Evolutionary conservation across 2,329 filamentous ascomycete species (phyloP), one percentile per base, ranked within the genome.

Genomic region (Exophiala oligosperma): DNA sequence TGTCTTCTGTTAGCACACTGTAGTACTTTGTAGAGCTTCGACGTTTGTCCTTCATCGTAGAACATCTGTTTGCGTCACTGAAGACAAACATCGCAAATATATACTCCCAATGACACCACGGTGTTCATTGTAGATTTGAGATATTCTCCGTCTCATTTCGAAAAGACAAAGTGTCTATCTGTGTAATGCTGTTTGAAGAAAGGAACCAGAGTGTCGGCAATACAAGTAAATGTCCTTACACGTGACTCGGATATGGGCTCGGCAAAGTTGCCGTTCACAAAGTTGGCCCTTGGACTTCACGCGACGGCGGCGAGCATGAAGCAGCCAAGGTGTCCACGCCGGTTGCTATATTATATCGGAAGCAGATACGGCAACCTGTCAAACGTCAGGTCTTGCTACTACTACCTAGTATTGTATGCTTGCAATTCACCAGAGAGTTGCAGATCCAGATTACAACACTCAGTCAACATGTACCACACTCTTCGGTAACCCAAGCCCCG

Each of bases 251-350:
- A 28, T 9, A n/a, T 9, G 8, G 23, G 8, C 24, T 26, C 46
- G 46, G 46, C 46, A 28, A 48, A 48, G 26, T 48, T 48, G 29
- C 46, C 46, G 17, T 46, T 6, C 4, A 1, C n/a, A 11, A 32
- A 2, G 24, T 8, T 9, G 28, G n/a, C 26, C 8, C 44, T 47
- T 24, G 17, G 11, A 32, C 46, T 43, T 43, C 40, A 23, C 40
- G 40, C 40, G 40, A 43, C 40, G 40, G 26, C 46, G n/a, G 28
- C 46, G 28, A 29, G 2, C 32, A 28, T 48, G 46, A 26, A 28
- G 24, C 23, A 24, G 46, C 46, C 46, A 48, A 26, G 46, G 46
- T 48, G 46, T 48, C 46, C 46, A 48, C 28, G 46, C 46, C 46
- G 26, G n/a, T 26, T 48, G n/a, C n/a, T 26, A 48, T 43, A 35